phyloP scores from a whole-genome alignment of 345 rosid species.

The Alliaria petiolata region DNA sequence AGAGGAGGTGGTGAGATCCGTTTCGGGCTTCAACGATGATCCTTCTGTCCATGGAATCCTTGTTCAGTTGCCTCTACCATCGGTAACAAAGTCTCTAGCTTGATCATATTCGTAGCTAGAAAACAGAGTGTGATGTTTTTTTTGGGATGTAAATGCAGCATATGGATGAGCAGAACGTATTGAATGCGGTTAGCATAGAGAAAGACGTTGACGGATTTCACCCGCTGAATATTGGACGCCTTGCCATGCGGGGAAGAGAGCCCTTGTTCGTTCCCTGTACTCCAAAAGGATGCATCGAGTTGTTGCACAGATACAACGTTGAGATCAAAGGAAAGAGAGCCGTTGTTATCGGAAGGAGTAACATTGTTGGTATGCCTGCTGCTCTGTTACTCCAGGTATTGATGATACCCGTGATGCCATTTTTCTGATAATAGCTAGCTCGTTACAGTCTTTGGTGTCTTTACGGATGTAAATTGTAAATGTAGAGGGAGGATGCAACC shows the following conservation, averaged over 20 bases:
- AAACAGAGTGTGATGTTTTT: too few species aligned
- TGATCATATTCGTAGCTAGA: neutral
- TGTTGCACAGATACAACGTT: constrained; percentile 64
- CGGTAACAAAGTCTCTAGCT: constrained; percentile 28
- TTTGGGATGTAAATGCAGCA: constrained; percentile 40
- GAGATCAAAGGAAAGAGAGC: constrained; percentile 51
- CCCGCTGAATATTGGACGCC: constrained; percentile 76
- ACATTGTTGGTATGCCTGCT: constrained; percentile 95
- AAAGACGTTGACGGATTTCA: constrained; percentile 94
- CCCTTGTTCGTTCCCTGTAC: constrained; percentile 64
- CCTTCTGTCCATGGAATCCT: constrained; percentile 87
- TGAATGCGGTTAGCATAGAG: constrained; percentile 71
- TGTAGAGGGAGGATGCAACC: constrained; percentile 75
- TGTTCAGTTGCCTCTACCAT: constrained; percentile 82
- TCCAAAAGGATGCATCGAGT: constrained; percentile 88
- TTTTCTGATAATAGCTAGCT: too few species aligned
- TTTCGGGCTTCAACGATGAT: constrained; percentile 58
- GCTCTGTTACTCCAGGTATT: constrained; percentile 78
- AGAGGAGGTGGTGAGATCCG: constrained; percentile 55
- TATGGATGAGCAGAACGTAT: constrained; percentile 68
- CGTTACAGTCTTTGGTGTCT: neutral
- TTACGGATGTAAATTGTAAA: neutral
- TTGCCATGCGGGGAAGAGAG: constrained; percentile 85
- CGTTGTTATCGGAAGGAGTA: constrained; percentile 44
- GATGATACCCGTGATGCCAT: neutral